Evolutionary conservation across 371 early-diverging fungal species (phyloP), one percentile per base, ranked within the genome.

Genomic region (Mortierella sp.): DNA sequence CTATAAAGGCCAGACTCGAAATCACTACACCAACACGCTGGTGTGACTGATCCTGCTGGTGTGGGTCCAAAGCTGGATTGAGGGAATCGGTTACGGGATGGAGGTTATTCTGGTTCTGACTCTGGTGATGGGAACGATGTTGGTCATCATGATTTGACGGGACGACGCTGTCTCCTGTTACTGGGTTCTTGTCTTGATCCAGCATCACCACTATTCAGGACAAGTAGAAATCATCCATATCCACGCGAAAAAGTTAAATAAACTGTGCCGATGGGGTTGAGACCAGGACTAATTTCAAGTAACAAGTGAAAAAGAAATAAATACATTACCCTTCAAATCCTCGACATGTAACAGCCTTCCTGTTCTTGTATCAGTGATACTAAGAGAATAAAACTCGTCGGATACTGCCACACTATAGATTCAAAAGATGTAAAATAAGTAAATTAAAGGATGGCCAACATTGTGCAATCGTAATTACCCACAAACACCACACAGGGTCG

Each of bases 311-410:
- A 3, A 0, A n/a, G 2, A 44, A 37, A 46, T 60, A 0, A 60
- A 16, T 15, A 23, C n/a, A n/a, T n/a, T n/a, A 75, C 76, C 71
- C 53, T 76, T 76, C 59, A 76, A 37, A 45, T 76, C 76, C 47
- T 76, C 76, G 14, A 68, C 65, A 64, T 76, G 76, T 0, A 76
- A 46, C 16, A 70, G 23, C 2, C 50, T 67, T 52, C 71, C 64
- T n/a, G 72, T 62, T 2, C 26, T 23, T 5, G 68, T 48, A 12
- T 76, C 76, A 7, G 76, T 68, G n/a, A 76, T 71, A 12, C 72
- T 71, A 30, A 76, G 71, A 1, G 72, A 29, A 12, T 76, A 76
- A 51, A 76, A 71, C 43, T 76, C 76, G 37, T 68, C 76, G 16
- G 72, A 70, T 4, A 76, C 76, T 1, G 76, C 76, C 15, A 76